These are phyloP conservation scores for Sclerotinia trifoliorum DNA, from an alignment of 2,329 filamentous ascomycete species.

Conservation along the genomic window DNA sequence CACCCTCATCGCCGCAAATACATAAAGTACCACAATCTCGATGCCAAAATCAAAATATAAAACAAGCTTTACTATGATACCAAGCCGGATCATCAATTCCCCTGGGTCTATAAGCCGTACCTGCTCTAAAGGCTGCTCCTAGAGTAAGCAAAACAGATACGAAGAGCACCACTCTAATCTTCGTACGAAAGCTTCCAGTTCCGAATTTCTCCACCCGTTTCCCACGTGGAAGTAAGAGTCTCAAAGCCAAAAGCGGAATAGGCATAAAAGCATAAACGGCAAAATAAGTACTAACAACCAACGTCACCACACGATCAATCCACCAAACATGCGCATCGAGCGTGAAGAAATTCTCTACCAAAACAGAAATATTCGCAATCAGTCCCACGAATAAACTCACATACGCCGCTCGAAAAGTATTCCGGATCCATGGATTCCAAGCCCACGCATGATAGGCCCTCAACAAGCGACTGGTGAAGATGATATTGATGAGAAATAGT, in stretches of 20 bases:
- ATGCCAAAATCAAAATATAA: constrained; percentile 75
- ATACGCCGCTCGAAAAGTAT: constrained; percentile 48
- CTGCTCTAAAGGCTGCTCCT: constrained; percentile 56
- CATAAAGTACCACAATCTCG: constrained; percentile 66
- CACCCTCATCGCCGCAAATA: constrained; percentile 67
- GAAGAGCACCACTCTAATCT: constrained; percentile 61
- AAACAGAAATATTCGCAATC: constrained; percentile 51
- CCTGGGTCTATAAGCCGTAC: constrained; percentile 52
- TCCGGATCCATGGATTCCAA: constrained; percentile 55
- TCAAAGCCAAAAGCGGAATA: constrained; percentile 46
- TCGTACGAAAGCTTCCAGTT: constrained; percentile 61
- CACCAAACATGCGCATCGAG: constrained; percentile 59
- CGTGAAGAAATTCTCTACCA: constrained; percentile 14
- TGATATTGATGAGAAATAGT: constrained; percentile 73
- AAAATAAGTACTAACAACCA: constrained; percentile 51
- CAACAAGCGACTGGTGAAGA: constrained; percentile 72
- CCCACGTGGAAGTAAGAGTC: not conserved
- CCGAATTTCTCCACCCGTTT: constrained; percentile 59
- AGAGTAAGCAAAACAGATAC: constrained; percentile 60
- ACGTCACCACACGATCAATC: constrained; percentile 47
- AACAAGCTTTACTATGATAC: constrained; percentile 61
- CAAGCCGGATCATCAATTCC: constrained; percentile 14
- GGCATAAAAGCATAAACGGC: constrained; percentile 61
- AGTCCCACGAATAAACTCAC: constrained; percentile 65
- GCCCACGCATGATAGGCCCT: constrained; percentile 67